Evolutionary conservation across 805 yeast genomes (phyloP).

Genomic region (Pichia heedii): DNA sequence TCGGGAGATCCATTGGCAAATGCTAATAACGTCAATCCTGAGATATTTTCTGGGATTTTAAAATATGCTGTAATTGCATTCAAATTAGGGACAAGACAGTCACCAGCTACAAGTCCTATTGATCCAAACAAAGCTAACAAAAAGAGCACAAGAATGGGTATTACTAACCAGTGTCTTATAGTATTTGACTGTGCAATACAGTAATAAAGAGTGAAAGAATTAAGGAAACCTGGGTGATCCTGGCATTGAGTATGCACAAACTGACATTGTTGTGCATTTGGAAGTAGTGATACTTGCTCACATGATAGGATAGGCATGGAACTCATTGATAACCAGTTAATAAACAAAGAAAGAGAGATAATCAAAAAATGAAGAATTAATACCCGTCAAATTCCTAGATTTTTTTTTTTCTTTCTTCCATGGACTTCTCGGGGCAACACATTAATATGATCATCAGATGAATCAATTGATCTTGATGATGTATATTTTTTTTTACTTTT

Average conservation of each 20-base stretch:
- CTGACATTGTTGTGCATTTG: constrained; percentile 20
- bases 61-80: constrained; percentile 56
- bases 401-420: too few species aligned
- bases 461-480: too few species aligned
- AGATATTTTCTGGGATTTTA: constrained; percentile 66
- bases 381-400: too few species aligned
- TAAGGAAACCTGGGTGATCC: constrained; percentile 20
- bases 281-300: constrained; percentile 7
- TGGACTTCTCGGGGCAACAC: too few species aligned
- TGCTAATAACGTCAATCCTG: constrained; percentile 84
- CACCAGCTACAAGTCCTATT: constrained; percentile 77
- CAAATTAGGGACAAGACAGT: constrained; percentile 75
- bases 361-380: too few species aligned
- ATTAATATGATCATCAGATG: too few species aligned
- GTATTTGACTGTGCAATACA: constrained; percentile 16
- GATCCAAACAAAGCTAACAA: constrained; percentile 43
- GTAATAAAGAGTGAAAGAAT: constrained; percentile 25
- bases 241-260: constrained; percentile 24
- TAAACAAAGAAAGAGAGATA: too few species aligned
- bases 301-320: constrained; percentile 4
- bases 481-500: too few species aligned
- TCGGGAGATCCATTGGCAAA: constrained; percentile 94
- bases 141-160: constrained; percentile 16
- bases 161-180: constrained; percentile 11
- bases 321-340: too few species aligned